phyloP scores from a whole-genome alignment of 495 filamentous ascomycete species.

The Parathielavia appendiculata region DNA sequence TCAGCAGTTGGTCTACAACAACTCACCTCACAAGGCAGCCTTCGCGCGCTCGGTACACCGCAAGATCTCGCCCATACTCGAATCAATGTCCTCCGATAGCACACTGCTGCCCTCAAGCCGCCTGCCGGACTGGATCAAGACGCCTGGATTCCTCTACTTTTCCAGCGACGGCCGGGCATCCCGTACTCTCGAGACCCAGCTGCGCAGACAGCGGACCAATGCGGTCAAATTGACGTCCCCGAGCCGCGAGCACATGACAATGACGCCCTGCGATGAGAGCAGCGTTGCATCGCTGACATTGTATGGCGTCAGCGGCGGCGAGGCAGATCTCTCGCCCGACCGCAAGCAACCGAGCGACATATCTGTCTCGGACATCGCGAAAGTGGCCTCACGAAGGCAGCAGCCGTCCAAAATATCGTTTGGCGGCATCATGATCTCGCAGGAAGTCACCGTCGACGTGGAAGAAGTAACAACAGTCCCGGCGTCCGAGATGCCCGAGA shows the following conservation, averaged over 20 bases:
- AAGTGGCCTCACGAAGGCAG: background rate
- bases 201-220: slow-evolving; percentile 3
- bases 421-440: slow-evolving; percentile 43
- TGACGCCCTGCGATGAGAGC: slow-evolving; percentile 15
- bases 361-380: background rate
- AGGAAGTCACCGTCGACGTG: slow-evolving; percentile 35
- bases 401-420: slow-evolving; percentile 16
- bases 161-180: background rate
- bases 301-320: slow-evolving; percentile 5
- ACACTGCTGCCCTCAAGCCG: slow-evolving; percentile 5
- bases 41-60: slow-evolving; percentile 44
- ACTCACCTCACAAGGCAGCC: slow-evolving; percentile 39
- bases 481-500: background rate
- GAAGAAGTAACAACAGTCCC: slow-evolving; percentile 4
- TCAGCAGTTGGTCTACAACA: slow-evolving; percentile 42
- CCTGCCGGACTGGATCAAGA: background rate
- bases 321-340: background rate
- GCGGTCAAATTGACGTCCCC: slow-evolving; percentile 10
- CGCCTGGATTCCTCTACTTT: background rate
- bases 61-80: slow-evolving; percentile 40
- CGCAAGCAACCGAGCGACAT: background rate
- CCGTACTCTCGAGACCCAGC: background rate
- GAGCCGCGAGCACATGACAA: slow-evolving; percentile 17
- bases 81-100: slow-evolving; percentile 28
- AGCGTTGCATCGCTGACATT: slow-evolving; percentile 13